Base-by-base conservation (phyloP, 2,329 filamentous ascomycete species). In the Sordariomycetes sp. region DNA sequence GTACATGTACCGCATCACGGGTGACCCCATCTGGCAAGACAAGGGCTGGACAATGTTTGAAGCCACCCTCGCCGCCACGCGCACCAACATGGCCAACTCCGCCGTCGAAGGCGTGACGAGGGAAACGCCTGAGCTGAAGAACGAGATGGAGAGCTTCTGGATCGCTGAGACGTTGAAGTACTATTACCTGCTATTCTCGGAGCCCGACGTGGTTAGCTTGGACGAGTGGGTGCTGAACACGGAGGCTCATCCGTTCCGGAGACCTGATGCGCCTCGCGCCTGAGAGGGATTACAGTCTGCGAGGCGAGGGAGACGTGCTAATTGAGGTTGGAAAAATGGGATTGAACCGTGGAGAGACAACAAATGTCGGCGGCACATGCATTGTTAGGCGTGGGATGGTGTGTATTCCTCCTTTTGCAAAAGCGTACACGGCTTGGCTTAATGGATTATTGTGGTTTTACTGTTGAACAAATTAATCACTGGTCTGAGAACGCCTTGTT, bases 151-250 rank as follows among this genome's bases (percentile, higher is more conserved):
- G 62, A 88, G 82, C 49, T 94, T 93, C 57, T 94, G 87, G 85
- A 66, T 86, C 40, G 83, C 83, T 4, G 87, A 94, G 67, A 94
- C 86, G 26, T 64, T 94, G 46, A 95, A 94, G 65, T 94, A 94
- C 52, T 94, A 92, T 45, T 94, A 86, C 54, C 57, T 94, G 37
- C 67, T 94, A 32, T 94, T 84, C 53, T 76, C 76, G 16, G 58
- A 78, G 36, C 79, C 82, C 0, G 64, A 69, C 33, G 59, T 80
- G n/a, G 60, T 82, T 26, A 81, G 70, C 48, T 58, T 84, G 36
- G 79, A 84, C 51, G 75, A 81, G 34, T 82, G 72, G 68, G 76
- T 82, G 30, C 58, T 82, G 40, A 78, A 78, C 48, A 78, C 74
- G 0, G 74, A 78, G 56, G 74, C 73, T 16, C 74, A 78, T 47